Percentiles rank a stretch among this genome's conserved stretches.
Evolutionary conservation across 306 rosid species (phyloP).

Genomic region (Quercus parvula): DNA sequence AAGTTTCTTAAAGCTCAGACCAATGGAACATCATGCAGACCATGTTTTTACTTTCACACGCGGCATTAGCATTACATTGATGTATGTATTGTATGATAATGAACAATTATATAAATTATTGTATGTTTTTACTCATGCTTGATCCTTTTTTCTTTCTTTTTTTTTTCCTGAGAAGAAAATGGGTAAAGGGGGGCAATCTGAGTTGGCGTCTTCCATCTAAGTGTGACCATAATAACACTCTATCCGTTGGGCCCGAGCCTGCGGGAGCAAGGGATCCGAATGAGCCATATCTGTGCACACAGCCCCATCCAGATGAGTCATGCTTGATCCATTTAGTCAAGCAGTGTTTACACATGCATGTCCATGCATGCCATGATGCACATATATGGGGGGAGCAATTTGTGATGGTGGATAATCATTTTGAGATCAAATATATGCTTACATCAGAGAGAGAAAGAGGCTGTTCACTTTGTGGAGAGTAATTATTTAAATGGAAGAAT

Average conservation of each 20-base stretch:
- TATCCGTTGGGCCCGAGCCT: accelerated
- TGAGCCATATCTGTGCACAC: too few species aligned
- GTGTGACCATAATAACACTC: too few species aligned
- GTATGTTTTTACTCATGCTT: too few species aligned
- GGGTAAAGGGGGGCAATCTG: too few species aligned
- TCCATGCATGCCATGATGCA: slow-evolving; percentile 24
- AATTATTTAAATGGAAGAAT: slow-evolving; percentile 50
- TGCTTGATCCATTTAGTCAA: not conserved
- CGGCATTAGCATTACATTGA: slow-evolving; percentile 8
- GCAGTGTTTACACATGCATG: slow-evolving; percentile 13
- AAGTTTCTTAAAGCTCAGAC: slow-evolving; percentile 29
- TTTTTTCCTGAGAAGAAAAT: too few species aligned
- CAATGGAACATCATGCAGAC: slow-evolving; percentile 35
- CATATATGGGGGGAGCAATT: slow-evolving; percentile 32
- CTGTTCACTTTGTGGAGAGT: slow-evolving; percentile 45
- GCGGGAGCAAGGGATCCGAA: too few species aligned
- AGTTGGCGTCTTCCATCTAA: too few species aligned
- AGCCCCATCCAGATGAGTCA: too few species aligned
- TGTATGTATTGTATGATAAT: slow-evolving; percentile 6
- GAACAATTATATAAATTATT: not conserved
- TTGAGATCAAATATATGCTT: slow-evolving; percentile 49
- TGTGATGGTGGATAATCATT: slow-evolving; percentile 70
- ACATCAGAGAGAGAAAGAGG: slow-evolving; percentile 45
- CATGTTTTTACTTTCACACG: slow-evolving; percentile 14
- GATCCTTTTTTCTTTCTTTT: too few species aligned